Percentiles rank a stretch among this genome's conserved stretches.
Conservation (phyloP, 441 rosid genomes). For the Adansonia gregorii region DNA sequence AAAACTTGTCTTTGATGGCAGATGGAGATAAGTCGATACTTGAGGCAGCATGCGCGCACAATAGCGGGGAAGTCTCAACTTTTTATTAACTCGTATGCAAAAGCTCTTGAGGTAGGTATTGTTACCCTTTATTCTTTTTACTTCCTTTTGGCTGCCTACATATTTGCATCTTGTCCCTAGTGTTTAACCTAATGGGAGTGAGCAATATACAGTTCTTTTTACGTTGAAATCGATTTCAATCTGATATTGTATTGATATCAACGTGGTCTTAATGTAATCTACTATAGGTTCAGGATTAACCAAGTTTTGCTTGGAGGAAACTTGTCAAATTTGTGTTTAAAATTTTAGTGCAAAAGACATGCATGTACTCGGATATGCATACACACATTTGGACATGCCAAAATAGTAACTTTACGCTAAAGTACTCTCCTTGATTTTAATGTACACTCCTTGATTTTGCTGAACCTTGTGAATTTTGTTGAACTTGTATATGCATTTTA, state of each 20-base stretch:
- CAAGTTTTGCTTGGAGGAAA: not conserved
- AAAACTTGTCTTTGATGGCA: slow-evolving; percentile 38
- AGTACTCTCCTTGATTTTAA: too few relatives aligned
- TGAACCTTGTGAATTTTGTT: slow-evolving; percentile 9
- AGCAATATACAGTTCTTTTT: not conserved
- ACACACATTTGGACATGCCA: not conserved
- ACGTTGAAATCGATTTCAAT: not conserved
- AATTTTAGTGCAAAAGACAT: not conserved
- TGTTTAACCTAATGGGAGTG: not conserved
- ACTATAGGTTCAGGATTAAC: not conserved
- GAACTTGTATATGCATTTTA: not conserved
- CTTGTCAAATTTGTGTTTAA: not conserved
- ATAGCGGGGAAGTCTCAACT: slow-evolving; percentile 96
- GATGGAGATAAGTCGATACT: slow-evolving; percentile 95
- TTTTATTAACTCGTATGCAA: slow-evolving; percentile 95
- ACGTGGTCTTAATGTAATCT: not conserved
- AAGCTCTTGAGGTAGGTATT: slow-evolving; percentile 88
- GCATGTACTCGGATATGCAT: not conserved
- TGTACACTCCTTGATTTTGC: not conserved
- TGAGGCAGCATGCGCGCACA: slow-evolving; percentile 95
- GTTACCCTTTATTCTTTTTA: not conserved
- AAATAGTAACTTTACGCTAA: not conserved
- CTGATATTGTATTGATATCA: not conserved
- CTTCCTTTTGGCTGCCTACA: not conserved
- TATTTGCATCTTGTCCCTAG: not conserved